Evolutionary conservation across 2,329 filamentous ascomycete genomes (phyloP), one percentile per base, ranked within the genome.

Genomic region (Didymosphaeria variabile): DNA sequence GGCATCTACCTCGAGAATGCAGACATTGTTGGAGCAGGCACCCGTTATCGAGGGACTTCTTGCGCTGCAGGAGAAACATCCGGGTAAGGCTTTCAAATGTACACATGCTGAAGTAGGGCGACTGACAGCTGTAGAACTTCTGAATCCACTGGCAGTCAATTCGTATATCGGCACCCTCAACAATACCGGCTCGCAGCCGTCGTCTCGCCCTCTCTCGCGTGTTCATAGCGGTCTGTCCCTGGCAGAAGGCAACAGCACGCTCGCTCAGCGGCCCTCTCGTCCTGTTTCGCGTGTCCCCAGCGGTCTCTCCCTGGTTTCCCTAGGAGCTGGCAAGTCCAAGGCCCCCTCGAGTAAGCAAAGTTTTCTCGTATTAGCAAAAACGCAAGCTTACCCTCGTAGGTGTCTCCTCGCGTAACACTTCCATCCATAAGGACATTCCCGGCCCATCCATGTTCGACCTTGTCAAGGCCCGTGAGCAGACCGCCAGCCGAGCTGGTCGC

Each of bases 401-500:
- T 34, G 26, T 8, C 7, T 34, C 40, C 5, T 21, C 52, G 7
- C 38, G 38, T 10, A 55, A 32, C 40, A 26, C 26, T 23, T 47
- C 40, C 9, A 50, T 45, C n/a, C 52, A 45, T 7, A 45, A 32
- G 26, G 52, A 55, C 21, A 17, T 55, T n/a, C 40, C 54, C 1
- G 46, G 45, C 1, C 40, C 7, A 3, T 45, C 52, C 9, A 55
- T 45, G 26, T 0, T 31, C 10, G 40, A 45, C 12, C 38, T 54
- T n/a, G 1, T 40, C 55, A n/a, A 45, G 31, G 42, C 21, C 8
- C 52, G 34, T 38, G 38, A 58, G n/a, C 54, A 59, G 49, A 46
- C 59, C 4, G 21, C 57, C 5, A 42, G 12, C 26, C 52, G 17
- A 3, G 15, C 55, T 8, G 59, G 63, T 9, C 63, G 66, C n/a